Base-by-base conservation (phyloP, 2,329 filamentous ascomycete genomes). In the Talaromyces atroroseus region DNA sequence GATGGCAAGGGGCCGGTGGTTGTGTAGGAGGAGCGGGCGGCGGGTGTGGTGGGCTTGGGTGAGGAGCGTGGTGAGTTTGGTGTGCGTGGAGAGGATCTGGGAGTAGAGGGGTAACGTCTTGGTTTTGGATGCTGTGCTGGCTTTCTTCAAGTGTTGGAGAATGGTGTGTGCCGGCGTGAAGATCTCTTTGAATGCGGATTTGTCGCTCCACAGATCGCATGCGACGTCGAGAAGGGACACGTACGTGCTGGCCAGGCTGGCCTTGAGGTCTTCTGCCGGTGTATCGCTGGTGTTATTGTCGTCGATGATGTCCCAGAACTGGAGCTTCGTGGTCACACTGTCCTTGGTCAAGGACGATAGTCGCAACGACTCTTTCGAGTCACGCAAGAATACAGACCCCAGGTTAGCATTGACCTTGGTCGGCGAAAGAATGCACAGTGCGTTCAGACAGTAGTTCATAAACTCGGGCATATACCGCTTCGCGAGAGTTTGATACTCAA, bases 391-490 rank as follows among this genome's bases (percentile, higher is more conserved):
- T 65, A 89, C 88, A 58, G 71, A 74, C 3, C 81, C 83, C 1
- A 81, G 69, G n/a, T 69, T 64, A 10, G 74, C 72, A 10, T 72
- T 66, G 2, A 78, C 64, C 48, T 81, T 78, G 12, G 70, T 67
- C 1, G 86, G 87, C n/a, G 83, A 80, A 26, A 92, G 76, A 10
- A 83, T 80, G 61, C 78, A 82, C 20, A 97, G 74, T 0, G 87
- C 87, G 69, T 92, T 91, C 46, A 90, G 74, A 24, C 83, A 81
- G 69, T 91, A 96, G 68, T 90, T 90, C 63, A 95, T 79, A 32
- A 92, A 81, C 72, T 99, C 94, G 0, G 94, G 94, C 48, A 96
- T 80, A 71, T 92, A 96, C 65, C 94, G 82, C 76, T 91, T 94
- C 5, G 92, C 87, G 6, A 92, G 77, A 36, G 80, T 78, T 72